Conservation (phyloP, 1,139 yeast genomes). For the Saccharomycopsis crataegensis region DNA sequence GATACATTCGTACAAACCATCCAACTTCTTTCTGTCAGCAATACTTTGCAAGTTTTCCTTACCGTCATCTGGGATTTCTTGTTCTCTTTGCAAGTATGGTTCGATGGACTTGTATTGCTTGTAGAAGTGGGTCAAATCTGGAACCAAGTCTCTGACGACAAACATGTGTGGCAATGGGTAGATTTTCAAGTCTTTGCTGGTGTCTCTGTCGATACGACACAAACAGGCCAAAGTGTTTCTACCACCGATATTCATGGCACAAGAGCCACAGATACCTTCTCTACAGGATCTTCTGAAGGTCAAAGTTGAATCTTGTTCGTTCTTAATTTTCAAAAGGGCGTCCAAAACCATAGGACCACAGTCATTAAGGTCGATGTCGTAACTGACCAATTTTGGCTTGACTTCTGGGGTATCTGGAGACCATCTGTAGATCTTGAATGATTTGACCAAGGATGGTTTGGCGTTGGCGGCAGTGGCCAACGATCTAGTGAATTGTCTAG, state of each 20-base stretch:
- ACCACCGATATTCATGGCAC: conserved; percentile 99
- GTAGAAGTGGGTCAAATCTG: conserved; percentile 95
- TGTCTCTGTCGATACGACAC: conserved; percentile 83
- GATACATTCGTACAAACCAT: conserved; percentile 95
- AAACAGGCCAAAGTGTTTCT: conserved; percentile 94
- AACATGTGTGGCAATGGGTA: conserved; percentile 99
- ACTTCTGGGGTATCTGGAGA: conserved; percentile 94
- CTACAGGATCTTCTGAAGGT: conserved; percentile 98
- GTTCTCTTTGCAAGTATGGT: conserved; percentile 87
- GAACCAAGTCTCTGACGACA: conserved; percentile 94
- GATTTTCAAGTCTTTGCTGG: conserved; percentile 69
- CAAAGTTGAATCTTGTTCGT: conserved; percentile 91
- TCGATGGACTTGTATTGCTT: conserved; percentile 97
- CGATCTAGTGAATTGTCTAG: conserved; percentile 14
- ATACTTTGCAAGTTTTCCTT: conserved; percentile 87
- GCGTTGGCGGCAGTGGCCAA: conserved; percentile 26
- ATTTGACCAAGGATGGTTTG: conserved; percentile 55
- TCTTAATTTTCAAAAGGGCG: conserved; percentile 88
- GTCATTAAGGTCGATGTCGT: conserved; percentile 75
- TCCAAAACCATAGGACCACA: conserved; percentile 99
- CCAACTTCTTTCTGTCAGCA: conserved; percentile 92
- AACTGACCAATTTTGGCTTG: conserved; percentile 81
- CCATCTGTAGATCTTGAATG: conserved; percentile 95
- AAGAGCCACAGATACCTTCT: conserved; percentile 99
- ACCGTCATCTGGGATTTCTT: conserved; percentile 72